Evolutionary conservation across 768 basidiomycete genomes (phyloP), one percentile per base, ranked within the genome.

Genomic region (Cyclocybe cylindracea): DNA sequence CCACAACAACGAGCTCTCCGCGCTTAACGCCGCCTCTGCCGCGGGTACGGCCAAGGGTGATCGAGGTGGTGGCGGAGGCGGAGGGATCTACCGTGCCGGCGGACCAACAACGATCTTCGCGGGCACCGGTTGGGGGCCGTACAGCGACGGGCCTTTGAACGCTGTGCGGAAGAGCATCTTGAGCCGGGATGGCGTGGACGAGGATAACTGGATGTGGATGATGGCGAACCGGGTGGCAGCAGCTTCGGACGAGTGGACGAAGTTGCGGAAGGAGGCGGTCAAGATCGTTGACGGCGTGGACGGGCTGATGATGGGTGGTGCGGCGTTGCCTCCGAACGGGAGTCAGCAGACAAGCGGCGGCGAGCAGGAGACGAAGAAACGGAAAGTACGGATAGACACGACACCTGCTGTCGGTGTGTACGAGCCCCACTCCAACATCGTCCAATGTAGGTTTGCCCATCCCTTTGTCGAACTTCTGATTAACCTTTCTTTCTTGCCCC

Each of bases 41-140:
- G 63, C 66, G 6, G 64, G 65, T 14, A 51, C 57, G 9, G 69
- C 66, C 55, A 75, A 78, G 61, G 72, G 67, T 50, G 79, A 78
- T 37, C 74, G 80, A 18, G 63, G 70, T 13, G 77, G 79, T 7
- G 81, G 82, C 13, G 76, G 75, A 18, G 74, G 74, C 7, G 75
- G 78, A n/a, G 86, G 89, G 0, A 81, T 94, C 40, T 97, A 96
- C 71, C 87, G 91, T 40, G 85, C 93, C 0, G 94, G 94, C 1
- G 94, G 94, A 0, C 90, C 94, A 1, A 96, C 94, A 1, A 98
- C 96, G 0, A 81, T 94, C 39, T 98, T 97, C 59, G 95, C 91
- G 13, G 81, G 81, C 0, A 78, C 78, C 11, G 95, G 95, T 0
- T 82, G 85, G 76, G 91, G 93, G 2, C 93, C 94, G 1, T 96